Conservation (phyloP, 345 rosid genomes). For the Kernera saxatilis region DNA sequence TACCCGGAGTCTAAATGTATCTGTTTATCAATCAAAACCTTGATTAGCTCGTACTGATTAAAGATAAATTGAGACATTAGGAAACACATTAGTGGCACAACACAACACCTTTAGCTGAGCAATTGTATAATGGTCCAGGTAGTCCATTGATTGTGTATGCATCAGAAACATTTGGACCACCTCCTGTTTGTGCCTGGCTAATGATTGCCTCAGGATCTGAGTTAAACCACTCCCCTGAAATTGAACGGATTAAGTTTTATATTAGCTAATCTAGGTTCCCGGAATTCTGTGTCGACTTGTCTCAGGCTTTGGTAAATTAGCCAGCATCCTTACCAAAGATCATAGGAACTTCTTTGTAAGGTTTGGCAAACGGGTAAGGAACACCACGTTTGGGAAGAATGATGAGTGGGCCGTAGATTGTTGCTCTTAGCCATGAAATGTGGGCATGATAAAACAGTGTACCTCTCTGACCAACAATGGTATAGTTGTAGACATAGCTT, state of each 20-base stretch:
- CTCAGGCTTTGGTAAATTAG: background rate
- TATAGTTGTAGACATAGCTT: slow-evolving; percentile 64
- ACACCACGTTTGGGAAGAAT: background rate
- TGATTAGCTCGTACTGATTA: no score
- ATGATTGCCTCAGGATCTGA: slow-evolving; percentile 52
- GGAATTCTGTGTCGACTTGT: background rate
- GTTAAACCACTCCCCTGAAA: background rate
- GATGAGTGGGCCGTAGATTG: no score
- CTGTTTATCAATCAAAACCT: no score
- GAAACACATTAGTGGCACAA: no score
- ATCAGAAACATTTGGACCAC: background rate
- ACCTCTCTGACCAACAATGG: slow-evolving; percentile 68
- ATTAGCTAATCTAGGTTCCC: background rate
- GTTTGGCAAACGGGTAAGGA: slow-evolving; percentile 63
- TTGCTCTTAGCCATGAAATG: slow-evolving; percentile 21
- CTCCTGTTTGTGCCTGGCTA: background rate
- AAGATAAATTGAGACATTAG: no score
- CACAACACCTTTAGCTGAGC: background rate
- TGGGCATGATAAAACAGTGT: slow-evolving; percentile 77
- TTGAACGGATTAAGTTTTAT: background rate
- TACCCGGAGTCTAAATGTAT: slow-evolving; percentile 33
- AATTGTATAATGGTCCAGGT: slow-evolving; percentile 37
- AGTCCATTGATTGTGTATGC: background rate
- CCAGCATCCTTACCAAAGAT: background rate
- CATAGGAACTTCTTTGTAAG: no score